Percentiles rank a stretch among this genome's conserved stretches.
Conservation (phyloP, 2,329 filamentous ascomycete genomes). For the Penicillium polonicum region DNA sequence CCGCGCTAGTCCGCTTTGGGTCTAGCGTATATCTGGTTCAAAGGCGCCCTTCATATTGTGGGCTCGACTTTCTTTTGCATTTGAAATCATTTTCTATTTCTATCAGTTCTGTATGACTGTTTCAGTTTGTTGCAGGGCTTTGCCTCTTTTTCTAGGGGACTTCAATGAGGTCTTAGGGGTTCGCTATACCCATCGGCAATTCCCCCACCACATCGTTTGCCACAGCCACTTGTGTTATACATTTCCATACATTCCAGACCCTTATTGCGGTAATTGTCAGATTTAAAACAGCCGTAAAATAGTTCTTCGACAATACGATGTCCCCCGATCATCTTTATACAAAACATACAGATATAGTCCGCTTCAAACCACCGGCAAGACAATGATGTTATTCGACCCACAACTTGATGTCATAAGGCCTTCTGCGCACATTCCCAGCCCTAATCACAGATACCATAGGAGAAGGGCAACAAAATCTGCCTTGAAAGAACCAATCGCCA, state of each 20-base stretch:
- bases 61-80: not conserved
- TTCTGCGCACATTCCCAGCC: not conserved
- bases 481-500: not conserved
- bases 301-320: not conserved
- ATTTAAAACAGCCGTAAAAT: not conserved
- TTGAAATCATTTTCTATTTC: not conserved
- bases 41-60: not conserved
- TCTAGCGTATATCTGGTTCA: constrained; percentile 12
- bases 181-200: not conserved
- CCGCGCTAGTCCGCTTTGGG: constrained; percentile 25
- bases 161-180: not conserved
- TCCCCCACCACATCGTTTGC: constrained; percentile 2
- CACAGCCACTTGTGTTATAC: not conserved
- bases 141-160: not conserved
- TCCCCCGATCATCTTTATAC: not conserved
- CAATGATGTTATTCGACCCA: constrained; percentile 6
- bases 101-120: not conserved
- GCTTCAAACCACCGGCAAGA: not conserved
- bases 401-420: constrained; percentile 11
- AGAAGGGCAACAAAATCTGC: too few relatives aligned
- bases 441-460: constrained; percentile 5
- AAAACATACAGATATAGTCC: not conserved
- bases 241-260: not conserved
- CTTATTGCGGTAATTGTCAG: too few relatives aligned
- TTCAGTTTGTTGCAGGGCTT: not conserved